These are phyloP conservation scores for Globisporangium camurandrum DNA, from an alignment of 352 stramenopile species.

Conservation along the genomic window DNA sequence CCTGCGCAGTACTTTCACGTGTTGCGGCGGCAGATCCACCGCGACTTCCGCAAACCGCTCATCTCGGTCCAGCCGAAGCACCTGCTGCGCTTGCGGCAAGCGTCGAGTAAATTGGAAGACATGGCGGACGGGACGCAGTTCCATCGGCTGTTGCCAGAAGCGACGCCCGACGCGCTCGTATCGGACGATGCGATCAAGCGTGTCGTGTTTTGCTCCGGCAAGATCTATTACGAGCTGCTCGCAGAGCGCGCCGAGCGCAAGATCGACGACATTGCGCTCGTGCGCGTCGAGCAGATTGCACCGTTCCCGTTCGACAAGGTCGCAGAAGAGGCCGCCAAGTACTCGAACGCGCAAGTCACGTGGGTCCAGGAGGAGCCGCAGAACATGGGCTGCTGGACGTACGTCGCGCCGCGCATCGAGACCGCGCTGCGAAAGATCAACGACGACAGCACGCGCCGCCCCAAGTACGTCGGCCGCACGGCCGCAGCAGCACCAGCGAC, in stretches of 20 bases:
- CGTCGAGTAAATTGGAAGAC: conserved; percentile 89
- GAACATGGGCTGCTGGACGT: conserved; percentile 96
- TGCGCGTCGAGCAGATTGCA: conserved; percentile 95
- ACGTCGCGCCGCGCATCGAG: conserved; percentile 91
- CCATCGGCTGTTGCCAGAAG: conserved; percentile 85
- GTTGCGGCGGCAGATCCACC: conserved; percentile 90
- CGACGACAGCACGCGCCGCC: conserved; percentile 75
- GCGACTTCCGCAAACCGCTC: conserved; percentile 96
- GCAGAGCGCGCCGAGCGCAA: conserved; percentile 84
- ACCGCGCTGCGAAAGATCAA: conserved; percentile 92
- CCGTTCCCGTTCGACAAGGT: conserved; percentile 97
- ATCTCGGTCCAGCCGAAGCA: conserved; percentile 95
- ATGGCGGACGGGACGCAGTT: conserved; percentile 93
- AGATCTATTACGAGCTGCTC: conserved; percentile 97
- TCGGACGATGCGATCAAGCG: conserved; percentile 51
- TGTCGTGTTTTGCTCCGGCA: conserved; percentile 93
- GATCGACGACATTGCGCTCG: conserved; percentile 83
- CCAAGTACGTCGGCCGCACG: conserved; percentile 90
- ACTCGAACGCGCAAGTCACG: conserved; percentile 91
- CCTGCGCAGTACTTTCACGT: conserved; percentile 91
- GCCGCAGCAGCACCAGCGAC: conserved; percentile 93
- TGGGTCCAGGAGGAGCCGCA: conserved; percentile 96
- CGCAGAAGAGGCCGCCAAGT: conserved; percentile 79
- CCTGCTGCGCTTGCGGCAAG: conserved; percentile 89
- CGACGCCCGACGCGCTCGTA: conserved; percentile 44